Conservation (phyloP, 352 stramenopile species). For the Thalassiosira hispida region DNA sequence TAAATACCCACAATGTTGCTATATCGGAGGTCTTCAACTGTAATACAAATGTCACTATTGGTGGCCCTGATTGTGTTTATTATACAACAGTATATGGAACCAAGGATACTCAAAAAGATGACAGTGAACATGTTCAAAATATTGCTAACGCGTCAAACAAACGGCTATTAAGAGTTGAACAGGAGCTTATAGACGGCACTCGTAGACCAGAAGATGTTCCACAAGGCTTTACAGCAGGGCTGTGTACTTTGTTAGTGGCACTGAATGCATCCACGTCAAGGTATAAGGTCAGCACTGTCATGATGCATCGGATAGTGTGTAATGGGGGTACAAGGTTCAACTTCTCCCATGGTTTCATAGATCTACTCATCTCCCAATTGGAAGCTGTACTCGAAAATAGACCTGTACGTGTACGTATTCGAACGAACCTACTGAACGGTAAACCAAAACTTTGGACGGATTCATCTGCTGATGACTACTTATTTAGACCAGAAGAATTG, state of each 20-base stretch:
- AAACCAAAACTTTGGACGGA: constrained; percentile 5
- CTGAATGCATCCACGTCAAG: constrained; percentile 30
- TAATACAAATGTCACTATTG: constrained; percentile 29
- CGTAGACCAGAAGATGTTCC: too few relatives aligned
- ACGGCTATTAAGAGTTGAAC: constrained; percentile 2
- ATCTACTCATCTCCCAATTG: constrained; percentile 29
- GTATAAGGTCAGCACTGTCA: constrained; percentile 22
- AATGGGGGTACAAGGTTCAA: constrained; percentile 27
- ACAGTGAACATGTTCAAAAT: constrained; percentile 5
- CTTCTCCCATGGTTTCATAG: constrained; percentile 38
- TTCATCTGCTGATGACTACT: constrained; percentile 30
- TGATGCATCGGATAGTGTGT: constrained; percentile 21
- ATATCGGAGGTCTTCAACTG: constrained; percentile 31
- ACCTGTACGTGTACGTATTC: not conserved
- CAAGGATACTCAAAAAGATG: constrained; percentile 23
- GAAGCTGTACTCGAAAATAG: constrained; percentile 10
- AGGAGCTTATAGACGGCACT: not conserved
- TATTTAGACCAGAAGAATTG: constrained; percentile 14
- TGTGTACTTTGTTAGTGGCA: constrained; percentile 19
- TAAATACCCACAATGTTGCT: constrained; percentile 19
- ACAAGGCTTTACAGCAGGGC: too few relatives aligned
- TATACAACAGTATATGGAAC: constrained; percentile 27
- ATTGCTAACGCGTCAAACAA: not conserved
- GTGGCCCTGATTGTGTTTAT: constrained; percentile 8
- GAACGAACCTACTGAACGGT: not conserved